Percentiles rank a stretch among this genome's conserved stretches.
Conservation (phyloP, 1,139 yeast species). For the Yamadazyma diospyri region DNA sequence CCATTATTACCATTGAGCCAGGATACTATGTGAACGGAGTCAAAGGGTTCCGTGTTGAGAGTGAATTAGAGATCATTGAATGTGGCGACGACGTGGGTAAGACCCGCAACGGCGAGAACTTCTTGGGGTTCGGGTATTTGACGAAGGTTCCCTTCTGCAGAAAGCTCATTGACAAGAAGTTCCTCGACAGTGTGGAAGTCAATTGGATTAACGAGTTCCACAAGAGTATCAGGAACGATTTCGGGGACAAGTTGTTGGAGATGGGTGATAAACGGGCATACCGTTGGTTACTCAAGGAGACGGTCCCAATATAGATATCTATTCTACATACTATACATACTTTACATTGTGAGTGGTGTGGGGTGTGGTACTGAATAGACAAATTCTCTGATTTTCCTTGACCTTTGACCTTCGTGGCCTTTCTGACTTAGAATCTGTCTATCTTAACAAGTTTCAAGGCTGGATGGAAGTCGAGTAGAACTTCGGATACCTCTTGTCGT, state of each 20-base stretch:
- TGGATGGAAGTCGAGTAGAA: conserved; percentile 24
- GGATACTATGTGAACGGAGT: conserved; percentile 52
- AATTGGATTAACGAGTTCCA: conserved; percentile 53
- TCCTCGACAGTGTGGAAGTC: conserved; percentile 37
- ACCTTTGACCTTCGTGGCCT: not conserved
- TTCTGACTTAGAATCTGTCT: too few relatives aligned
- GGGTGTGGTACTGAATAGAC: too few relatives aligned
- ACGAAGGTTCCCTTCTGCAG: conserved; percentile 55
- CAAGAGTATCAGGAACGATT: conserved; percentile 31
- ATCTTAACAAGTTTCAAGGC: conserved; percentile 4
- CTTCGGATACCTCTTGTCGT: conserved; percentile 26
- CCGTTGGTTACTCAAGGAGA: conserved; percentile 39
- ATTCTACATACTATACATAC: conserved; percentile 6
- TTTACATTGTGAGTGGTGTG: conserved; percentile 1
- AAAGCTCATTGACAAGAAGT: conserved; percentile 38
- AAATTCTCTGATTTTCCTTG: not conserved
- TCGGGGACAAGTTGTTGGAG: conserved; percentile 30
- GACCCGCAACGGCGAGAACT: conserved; percentile 32
- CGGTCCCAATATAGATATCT: conserved; percentile 23
- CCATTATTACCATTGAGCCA: conserved; percentile 53
- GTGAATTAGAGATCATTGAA: conserved; percentile 45
- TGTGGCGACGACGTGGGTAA: conserved; percentile 29
- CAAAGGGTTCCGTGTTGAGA: conserved; percentile 52
- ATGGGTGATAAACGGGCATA: conserved; percentile 39
- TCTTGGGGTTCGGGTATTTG: conserved; percentile 45